phyloP scores from a whole-genome alignment of 2,329 filamentous ascomycete species.

The Monosporascus sp. region DNA sequence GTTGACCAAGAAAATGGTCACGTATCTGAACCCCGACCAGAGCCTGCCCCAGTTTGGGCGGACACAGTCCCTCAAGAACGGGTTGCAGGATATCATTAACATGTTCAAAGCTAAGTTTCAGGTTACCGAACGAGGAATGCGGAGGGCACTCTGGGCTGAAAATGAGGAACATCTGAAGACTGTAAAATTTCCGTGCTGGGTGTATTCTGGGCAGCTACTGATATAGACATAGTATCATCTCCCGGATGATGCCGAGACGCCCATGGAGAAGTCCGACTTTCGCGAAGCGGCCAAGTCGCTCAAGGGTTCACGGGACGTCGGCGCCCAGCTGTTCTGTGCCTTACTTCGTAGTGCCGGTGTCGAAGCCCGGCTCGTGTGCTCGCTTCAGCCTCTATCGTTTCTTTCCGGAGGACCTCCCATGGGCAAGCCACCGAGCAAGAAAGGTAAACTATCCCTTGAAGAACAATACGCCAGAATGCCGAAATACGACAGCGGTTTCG shows the following conservation, averaged over 20 bases:
- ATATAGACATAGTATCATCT: constrained; percentile 43
- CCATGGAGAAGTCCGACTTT: constrained; percentile 69
- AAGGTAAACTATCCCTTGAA: constrained; percentile 23
- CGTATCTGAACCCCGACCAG: constrained; percentile 63
- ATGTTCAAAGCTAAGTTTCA: constrained; percentile 66
- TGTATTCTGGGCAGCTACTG: constrained; percentile 6
- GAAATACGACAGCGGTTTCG: constrained; percentile 30
- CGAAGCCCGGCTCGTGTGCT: constrained; percentile 79
- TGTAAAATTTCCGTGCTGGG: constrained; percentile 33
- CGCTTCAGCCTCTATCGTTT: constrained; percentile 77
- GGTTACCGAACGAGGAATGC: constrained; percentile 65
- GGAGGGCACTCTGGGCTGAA: constrained; percentile 71
- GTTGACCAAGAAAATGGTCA: constrained; percentile 59
- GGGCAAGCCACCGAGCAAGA: constrained; percentile 33
- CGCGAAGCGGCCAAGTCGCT: constrained; percentile 61
- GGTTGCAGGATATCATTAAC: constrained; percentile 63
- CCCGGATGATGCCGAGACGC: constrained; percentile 60
- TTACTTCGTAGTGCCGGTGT: constrained; percentile 79
- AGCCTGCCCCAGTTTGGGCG: constrained; percentile 68
- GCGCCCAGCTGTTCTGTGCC: constrained; percentile 86
- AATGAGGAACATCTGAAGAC: constrained; percentile 54
- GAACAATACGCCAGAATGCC: constrained; percentile 35
- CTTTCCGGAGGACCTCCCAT: constrained; percentile 46
- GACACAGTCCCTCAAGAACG: constrained; percentile 72
- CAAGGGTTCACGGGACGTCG: constrained; percentile 80